These are phyloP conservation scores for Hymenoscyphus infarciens DNA, from an alignment of 2,329 filamentous ascomycete genomes.

Conservation along the genomic window DNA sequence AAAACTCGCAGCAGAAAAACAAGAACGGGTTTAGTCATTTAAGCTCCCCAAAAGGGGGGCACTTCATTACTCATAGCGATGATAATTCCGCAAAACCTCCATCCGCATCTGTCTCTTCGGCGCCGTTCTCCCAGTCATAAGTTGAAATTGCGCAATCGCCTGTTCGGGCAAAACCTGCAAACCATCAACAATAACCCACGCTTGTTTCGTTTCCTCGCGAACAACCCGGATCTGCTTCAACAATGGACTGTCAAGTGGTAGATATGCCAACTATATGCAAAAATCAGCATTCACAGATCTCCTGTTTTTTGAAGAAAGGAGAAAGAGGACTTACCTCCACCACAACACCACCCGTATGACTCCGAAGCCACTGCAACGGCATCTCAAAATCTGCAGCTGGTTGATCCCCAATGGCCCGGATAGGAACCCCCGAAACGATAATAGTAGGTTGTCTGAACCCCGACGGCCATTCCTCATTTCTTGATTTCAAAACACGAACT, in stretches of 20 bases:
- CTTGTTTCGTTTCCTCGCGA: constrained; percentile 49
- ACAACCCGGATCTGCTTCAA: constrained; percentile 55
- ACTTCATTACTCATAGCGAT: constrained; percentile 22
- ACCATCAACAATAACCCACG: constrained; percentile 75
- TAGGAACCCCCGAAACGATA: constrained; percentile 73
- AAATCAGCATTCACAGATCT: no score
- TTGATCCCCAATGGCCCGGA: constrained; percentile 59
- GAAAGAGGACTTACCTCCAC: constrained; percentile 48
- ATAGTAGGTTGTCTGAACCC: constrained; percentile 64
- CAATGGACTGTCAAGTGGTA: constrained; percentile 68
- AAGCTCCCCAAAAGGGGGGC: no score
- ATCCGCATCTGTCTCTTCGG: constrained; percentile 66
- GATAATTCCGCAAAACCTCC: constrained; percentile 32
- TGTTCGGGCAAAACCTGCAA: constrained; percentile 75
- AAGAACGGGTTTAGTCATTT: no score
- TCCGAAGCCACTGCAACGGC: constrained; percentile 66
- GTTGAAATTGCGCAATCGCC: constrained; percentile 76
- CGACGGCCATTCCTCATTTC: constrained; percentile 61
- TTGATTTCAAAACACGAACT: constrained; percentile 50
- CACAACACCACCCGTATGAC: constrained; percentile 70
- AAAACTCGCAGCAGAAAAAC: no score
- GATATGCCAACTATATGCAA: constrained; percentile 56
- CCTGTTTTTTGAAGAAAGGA: no score
- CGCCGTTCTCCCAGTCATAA: constrained; percentile 72
- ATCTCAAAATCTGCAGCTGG: constrained; percentile 68